Base-by-base conservation (phyloP, 805 yeast genomes). In the Pichia gijzeniarum region DNA sequence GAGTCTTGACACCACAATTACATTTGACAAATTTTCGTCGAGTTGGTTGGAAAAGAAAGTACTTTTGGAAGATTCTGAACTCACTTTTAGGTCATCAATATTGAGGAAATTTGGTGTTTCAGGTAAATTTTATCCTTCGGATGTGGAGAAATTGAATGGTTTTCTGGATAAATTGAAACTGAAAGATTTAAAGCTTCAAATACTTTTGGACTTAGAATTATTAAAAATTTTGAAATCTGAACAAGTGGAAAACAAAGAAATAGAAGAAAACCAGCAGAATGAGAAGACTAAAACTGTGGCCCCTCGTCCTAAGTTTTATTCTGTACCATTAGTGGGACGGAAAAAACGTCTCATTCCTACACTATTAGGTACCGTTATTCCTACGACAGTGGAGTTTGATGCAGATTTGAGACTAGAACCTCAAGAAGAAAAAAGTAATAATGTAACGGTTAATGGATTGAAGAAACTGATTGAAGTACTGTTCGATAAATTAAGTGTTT, bases 331-430 rank as follows among this genome's bases (percentile, higher is more conserved):
- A 7, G 65, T 62, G 5, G 65, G 65, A 4, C 54, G 62, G 17
- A 62, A 60, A 37, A 60, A 60, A 42, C 46, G 65, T 28, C 47
- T 63, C 7, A 56, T 64, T 3, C 68, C 69, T 3, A 64, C 68
- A 0, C 43, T 64, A 8, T 47, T 61, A 19, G 69, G 68, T 5
- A 61, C 64, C 0, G 61, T 52, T 1, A 41, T 59, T 18, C 57
- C 63, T 3, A 25, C 53, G 22, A 46, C 45, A 36, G 21, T 47
- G 3, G 53, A 53, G 13, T 61, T 59, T 50, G 60, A 60, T 18
- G 51, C 59, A 2, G 67, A 63, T 51, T 45, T 61, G 2, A 51
- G 60, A 41, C 31, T 39, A 21, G 22, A 35, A 25, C 31, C 21
- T 20, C 16, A 38, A 14, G 31, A 42, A 18, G 35, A 27, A 10